Evolutionary conservation across 108 stramenopile genomes (phyloP), one percentile per base, ranked within the genome.

Genomic region (Nannochloropsis gaditana): DNA sequence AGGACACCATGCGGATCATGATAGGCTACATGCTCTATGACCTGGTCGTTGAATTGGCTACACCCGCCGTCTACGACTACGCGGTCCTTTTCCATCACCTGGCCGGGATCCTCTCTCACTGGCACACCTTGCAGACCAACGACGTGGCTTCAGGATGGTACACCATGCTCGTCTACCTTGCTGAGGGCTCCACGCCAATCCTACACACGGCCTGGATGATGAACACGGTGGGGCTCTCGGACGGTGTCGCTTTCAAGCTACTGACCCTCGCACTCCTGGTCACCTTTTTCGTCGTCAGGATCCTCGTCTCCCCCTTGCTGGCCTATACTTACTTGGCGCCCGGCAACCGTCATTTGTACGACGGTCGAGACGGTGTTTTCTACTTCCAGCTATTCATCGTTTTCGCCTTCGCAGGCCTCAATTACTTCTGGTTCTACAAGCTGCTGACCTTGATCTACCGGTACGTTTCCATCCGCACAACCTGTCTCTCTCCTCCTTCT

Each of bases 1-100:
- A 73, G 59, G 59, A 73, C 59, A 73, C 59, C 59, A 73, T 73
- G 59, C 59, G 59, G 19, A 73, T 73, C 59, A 73, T 73, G 59
- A 73, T 2, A 15, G 59, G 59, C 8, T 73, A 73, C n/a, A 73
- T 73, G 59, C 59, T 73, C n/a, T 73, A 73, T 73, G 59, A 73
- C n/a, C n/a, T 73, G 59, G 59, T 73, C 2, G 59, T 73, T 73
- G 59, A 73, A 3, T n/a, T 73, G 4, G 59, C n/a, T n/a, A 73
- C 59, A n/a, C 59, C 59, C 4, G 59, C 59, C 59, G 59, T 73
- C 19, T 73, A 73, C n/a, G 59, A 73, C 59, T 73, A 73, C 8
- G 59, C 59, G 6, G 59, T 73, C 5, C 6, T 73, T 15, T 73
- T 73, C 59, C 59, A 73, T n/a, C 59, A 73, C 59, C 19, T 73